Evolutionary conservation across 176 grass and related monocot genomes (phyloP).

Genomic region (Ensete ventricosum): DNA sequence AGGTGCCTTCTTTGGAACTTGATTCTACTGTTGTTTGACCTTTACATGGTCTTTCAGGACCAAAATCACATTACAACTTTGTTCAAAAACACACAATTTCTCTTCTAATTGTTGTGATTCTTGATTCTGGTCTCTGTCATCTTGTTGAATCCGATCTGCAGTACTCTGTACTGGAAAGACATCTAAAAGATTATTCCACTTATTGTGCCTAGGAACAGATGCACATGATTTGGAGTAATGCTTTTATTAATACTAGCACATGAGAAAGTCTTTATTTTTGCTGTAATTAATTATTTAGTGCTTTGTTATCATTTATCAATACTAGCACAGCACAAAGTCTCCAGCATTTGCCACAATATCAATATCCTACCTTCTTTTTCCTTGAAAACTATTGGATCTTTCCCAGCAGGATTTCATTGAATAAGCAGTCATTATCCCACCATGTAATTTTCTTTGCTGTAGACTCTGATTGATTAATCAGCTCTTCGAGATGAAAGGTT

Average conservation of each 20-base stretch:
- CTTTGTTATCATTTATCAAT: no score
- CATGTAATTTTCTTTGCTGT: not conserved
- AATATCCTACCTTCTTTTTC: no score
- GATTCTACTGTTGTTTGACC: not conserved
- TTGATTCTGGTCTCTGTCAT: not conserved
- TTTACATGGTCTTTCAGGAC: not conserved
- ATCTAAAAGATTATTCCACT: not conserved
- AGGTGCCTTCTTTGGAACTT: not conserved
- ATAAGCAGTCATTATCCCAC: not conserved
- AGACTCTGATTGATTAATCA: not conserved
- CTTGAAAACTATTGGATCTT: not conserved
- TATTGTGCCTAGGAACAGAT: not conserved
- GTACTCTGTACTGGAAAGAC: not conserved
- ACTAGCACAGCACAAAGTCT: no score
- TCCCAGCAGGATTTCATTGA: not conserved
- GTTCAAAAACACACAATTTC: not conserved
- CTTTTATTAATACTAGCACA: no score
- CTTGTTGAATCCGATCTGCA: not conserved
- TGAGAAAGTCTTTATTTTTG: no score
- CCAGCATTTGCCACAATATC: no score
- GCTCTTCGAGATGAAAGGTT: not conserved
- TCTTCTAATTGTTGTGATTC: not conserved
- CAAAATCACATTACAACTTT: not conserved
- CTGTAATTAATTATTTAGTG: no score
- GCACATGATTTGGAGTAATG: not conserved